Conservation (phyloP, 164 flowering plant species). For the Vitis vinifera region ASM3070453v1 NC_081819.1:21783001-21783500, state of each 20-base stretch:
- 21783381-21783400: constrained; percentile 74
- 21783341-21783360: constrained; percentile 58
- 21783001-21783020: no score
- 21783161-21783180: no score
- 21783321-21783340: neutral
- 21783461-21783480: neutral
- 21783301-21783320: neutral
- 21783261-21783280: neutral
- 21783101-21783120: no score
- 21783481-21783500: neutral
- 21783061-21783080: no score
- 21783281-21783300: neutral
- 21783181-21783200: no score
- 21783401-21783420: constrained; percentile 67
- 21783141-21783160: no score
- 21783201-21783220: no score
- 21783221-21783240: neutral
- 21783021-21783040: no score
- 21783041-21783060: no score
- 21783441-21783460: constrained; percentile 18
- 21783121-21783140: no score
- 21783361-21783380: constrained; percentile 85
- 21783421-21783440: constrained; percentile 87
- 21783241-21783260: neutral
- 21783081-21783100: no score